These are phyloP conservation scores for Fusarium xylarioides DNA, from an alignment of 2,329 filamentous ascomycete genomes.

Conservation along the genomic window DNA sequence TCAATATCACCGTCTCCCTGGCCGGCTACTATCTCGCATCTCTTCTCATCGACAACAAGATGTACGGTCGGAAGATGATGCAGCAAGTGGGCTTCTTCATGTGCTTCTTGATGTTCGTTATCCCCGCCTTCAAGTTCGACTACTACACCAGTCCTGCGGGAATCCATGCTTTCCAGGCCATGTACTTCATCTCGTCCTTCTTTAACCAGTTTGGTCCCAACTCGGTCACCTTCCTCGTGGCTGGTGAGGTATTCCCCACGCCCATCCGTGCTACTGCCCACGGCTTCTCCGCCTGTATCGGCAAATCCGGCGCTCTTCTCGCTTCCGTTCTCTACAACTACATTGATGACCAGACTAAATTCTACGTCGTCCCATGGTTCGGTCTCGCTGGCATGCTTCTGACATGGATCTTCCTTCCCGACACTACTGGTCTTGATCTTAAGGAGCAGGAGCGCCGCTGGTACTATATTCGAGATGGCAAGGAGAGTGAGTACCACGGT, in stretches of 20 bases:
- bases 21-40: slow-evolving; percentile 90
- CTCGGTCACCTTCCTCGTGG: slow-evolving; percentile 94
- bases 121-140: slow-evolving; percentile 87
- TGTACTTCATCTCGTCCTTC: slow-evolving; percentile 98
- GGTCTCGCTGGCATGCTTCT: slow-evolving; percentile 86
- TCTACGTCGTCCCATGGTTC: slow-evolving; percentile 95
- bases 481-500: slow-evolving; percentile 86
- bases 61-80: slow-evolving; percentile 97
- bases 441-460: slow-evolving; percentile 97
- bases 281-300: slow-evolving; percentile 90
- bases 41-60: slow-evolving; percentile 92
- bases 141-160: slow-evolving; percentile 79
- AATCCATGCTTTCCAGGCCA: slow-evolving; percentile 92
- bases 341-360: slow-evolving; percentile 84
- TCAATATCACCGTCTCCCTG: slow-evolving; percentile 89
- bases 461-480: slow-evolving; percentile 83
- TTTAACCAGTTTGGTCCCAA: slow-evolving; percentile 99
- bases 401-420: slow-evolving; percentile 88
- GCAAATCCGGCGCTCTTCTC: slow-evolving; percentile 87
- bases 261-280: slow-evolving; percentile 93
- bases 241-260: slow-evolving; percentile 95
- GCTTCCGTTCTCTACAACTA: slow-evolving; percentile 95
- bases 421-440: slow-evolving; percentile 94
- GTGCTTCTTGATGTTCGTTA: slow-evolving; percentile 92
- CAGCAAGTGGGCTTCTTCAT: slow-evolving; percentile 93